phyloP scores from a whole-genome alignment of 2,329 filamentous ascomycete genomes.

The Diaporthe sp. region DNA sequence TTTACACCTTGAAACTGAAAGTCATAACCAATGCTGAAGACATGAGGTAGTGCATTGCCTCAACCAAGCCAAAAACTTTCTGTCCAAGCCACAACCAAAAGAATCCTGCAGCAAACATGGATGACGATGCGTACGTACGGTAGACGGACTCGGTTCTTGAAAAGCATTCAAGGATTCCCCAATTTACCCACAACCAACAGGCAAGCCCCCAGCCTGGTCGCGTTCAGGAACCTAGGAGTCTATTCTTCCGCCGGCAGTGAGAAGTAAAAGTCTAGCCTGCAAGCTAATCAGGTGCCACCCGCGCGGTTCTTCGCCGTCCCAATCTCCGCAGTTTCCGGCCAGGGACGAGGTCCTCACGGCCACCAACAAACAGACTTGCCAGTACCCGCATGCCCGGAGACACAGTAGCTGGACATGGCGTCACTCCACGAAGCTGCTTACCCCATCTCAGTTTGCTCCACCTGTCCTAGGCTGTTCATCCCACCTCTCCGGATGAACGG shows the following conservation, averaged over 20 bases:
- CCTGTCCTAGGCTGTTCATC: slow-evolving; percentile 14
- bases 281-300: not conserved
- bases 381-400: not conserved
- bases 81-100: not conserved
- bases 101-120: not conserved
- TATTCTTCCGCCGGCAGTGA: slow-evolving; percentile 22
- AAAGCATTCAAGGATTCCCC: slow-evolving; percentile 2
- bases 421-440: slow-evolving; percentile 1
- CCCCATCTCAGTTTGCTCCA: not conserved
- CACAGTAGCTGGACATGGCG: not conserved
- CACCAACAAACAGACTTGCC: not conserved
- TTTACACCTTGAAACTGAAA: not conserved
- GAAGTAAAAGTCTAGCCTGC: not conserved
- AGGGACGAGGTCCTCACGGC: not conserved
- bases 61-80: too few species aligned
- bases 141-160: not conserved
- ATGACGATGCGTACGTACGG: not conserved
- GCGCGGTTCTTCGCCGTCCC: too few species aligned
- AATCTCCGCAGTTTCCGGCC: slow-evolving; percentile 11
- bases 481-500: slow-evolving; percentile 11
- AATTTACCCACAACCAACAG: not conserved
- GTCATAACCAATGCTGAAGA: not conserved
- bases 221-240: not conserved
- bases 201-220: not conserved
- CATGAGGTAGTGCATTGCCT: too few species aligned